Evolutionary conservation across 345 rosid species (phyloP).

Genomic region (Physaria fendleri): DNA sequence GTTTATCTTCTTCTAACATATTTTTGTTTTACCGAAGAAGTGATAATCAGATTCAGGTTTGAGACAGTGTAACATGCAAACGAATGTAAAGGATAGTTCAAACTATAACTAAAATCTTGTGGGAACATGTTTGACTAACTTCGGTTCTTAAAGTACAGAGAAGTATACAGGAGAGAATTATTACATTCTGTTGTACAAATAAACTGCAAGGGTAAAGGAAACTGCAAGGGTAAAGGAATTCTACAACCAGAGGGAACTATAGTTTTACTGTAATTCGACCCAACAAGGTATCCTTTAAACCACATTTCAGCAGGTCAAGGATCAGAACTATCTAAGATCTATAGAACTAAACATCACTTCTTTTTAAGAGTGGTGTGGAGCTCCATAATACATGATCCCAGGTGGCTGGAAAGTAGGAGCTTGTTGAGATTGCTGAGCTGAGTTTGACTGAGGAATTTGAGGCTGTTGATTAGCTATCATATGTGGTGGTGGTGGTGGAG

Average conservation of each 20-base stretch:
- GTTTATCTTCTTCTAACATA: no score
- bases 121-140: neutral
- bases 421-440: constrained; percentile 39
- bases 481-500: constrained; percentile 28
- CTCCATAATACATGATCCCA: constrained; percentile 57
- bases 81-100: no score
- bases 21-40: no score
- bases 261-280: constrained; percentile 13
- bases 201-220: neutral
- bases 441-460: constrained; percentile 42
- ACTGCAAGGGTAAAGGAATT: constrained; percentile 4
- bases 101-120: neutral
- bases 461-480: constrained; percentile 43
- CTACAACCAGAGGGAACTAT: constrained; percentile 23
- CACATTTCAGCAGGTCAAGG: constrained; percentile 20
- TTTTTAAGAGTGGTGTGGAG: constrained; percentile 53
- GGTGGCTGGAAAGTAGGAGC: constrained; percentile 65
- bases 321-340: constrained; percentile 27
- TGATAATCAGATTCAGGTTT: no score
- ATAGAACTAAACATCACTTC: constrained; percentile 19
- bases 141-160: neutral
- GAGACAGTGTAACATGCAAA: no score
- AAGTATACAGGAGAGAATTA: constrained; percentile 4
- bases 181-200: constrained; percentile 20
- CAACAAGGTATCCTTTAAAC: constrained; percentile 9